Evolutionary conservation across 495 filamentous ascomycete genomes (phyloP), one percentile per base, ranked within the genome.

Genomic region (Lasiosphaeriaceae sp.): DNA sequence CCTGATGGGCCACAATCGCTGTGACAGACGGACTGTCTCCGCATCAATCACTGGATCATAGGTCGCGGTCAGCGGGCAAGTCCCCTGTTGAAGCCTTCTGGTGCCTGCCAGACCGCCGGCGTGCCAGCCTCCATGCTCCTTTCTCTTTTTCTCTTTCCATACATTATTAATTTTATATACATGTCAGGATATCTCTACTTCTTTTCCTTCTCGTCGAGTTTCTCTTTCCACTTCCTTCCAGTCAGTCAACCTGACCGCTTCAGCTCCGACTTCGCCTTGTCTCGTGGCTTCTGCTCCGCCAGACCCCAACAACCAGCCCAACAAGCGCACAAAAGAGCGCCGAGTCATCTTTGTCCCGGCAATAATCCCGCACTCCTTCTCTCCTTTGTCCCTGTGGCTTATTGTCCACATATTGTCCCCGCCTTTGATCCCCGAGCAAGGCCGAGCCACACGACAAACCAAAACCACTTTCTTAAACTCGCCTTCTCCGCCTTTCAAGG

Each of bases 301-400:
- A 14, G 14, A 16, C 16, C 41, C 20, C 16, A 17, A 22, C 34
- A 21, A 0, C 20, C 41, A 19, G 24, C 20, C 24, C 2, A 9
- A 7, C 26, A 21, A 8, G 24, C 53, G 9, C 29, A 45, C 53
- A 16, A 48, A 17, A 4, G 12, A 43, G 14, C 39, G 9, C 47
- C 47, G 11, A 31, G n/a, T 31, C 47, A n/a, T n/a, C n/a, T n/a
- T 49, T 22, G 47, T 22, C 24, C 11, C 12, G 2, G 34, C 39
- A 20, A 58, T 58, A 58, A 53, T 58, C 50, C 56, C 56, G 56
- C 56, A 58, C 43, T 16, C 34, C 45, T 20, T 16, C 11, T 21
- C 39, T 54, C 43, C 52, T 5, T 39, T 23, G 23, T 22, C 24
- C 56, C 56, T 50, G n/a, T n/a, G n/a, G n/a, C 24, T 22, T 44